phyloP scores from a whole-genome alignment of 306 rosid species.

The Rosa persica region DNA sequence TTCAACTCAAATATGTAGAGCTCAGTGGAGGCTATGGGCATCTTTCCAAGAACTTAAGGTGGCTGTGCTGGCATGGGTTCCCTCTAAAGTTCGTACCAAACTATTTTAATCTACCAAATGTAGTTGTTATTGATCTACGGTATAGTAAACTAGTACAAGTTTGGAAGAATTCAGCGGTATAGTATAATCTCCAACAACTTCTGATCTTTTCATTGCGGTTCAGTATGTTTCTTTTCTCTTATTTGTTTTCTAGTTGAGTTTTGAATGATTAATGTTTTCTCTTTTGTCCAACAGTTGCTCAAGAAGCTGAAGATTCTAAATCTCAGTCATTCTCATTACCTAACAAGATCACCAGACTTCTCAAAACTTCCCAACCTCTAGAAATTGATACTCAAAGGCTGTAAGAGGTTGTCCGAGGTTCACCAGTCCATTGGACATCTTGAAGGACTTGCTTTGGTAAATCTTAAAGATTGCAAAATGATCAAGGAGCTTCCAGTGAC shows the following conservation, averaged over 20 bases:
- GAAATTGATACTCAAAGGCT: slow-evolving; percentile 32
- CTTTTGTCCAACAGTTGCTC: neutral
- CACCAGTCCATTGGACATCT: slow-evolving; percentile 28
- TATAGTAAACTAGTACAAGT: neutral
- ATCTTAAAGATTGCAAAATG: slow-evolving; percentile 31
- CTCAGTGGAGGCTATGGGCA: neutral
- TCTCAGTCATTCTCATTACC: slow-evolving; percentile 35
- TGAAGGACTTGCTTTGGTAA: slow-evolving; percentile 15
- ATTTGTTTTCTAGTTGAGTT: neutral
- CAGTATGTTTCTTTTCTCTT: neutral
- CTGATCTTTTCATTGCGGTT: too few species aligned
- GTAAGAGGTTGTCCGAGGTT: slow-evolving; percentile 19
- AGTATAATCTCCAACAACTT: neutral
- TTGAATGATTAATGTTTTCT: neutral
- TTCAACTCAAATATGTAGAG: neutral
- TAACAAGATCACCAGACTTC: slow-evolving; percentile 38
- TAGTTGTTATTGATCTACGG: neutral
- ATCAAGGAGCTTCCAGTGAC: slow-evolving; percentile 28
- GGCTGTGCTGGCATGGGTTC: neutral
- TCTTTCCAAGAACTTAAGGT: neutral
- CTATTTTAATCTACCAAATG: neutral
- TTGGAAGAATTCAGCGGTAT: neutral
- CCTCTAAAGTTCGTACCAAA: neutral
- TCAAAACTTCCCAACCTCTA: slow-evolving; percentile 40
- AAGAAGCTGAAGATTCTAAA: slow-evolving; percentile 17